Base-by-base conservation (phyloP, 2,329 filamentous ascomycete genomes). In the Pseudogymnoascus sp. region DNA sequence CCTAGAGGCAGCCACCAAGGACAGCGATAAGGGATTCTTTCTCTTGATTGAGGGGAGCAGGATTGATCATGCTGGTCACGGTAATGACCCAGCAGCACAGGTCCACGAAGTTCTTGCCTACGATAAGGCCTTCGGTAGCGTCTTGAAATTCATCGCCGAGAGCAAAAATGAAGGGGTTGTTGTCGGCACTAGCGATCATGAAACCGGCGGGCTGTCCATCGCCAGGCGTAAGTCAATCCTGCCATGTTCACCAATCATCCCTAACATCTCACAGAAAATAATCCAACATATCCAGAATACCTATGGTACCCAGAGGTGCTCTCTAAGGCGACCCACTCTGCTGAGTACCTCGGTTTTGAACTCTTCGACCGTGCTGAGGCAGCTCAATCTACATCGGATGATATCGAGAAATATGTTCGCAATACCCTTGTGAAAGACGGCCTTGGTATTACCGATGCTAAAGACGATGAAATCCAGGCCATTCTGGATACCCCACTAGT, bases 21-120 rank as follows among this genome's bases (percentile, higher is more conserved):
- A 93, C 72, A 91, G 85, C 66, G 91, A 98, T 43, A 87, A 96
- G 75, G 95, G 95, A 4, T 99, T 98, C 81, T 99, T 99, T 77
- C 81, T 99, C 70, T 96, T 99, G 93, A 96, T 99, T 65, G 95
- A 99, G 76, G 95, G 93, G 4, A 96, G 91, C 70, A 84, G 95
- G 43, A 98, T 99, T 70, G 95, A 99, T 72, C 95, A 99, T 73
- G 93, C 95, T 3, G 95, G 92, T 6, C 90, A 95, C 73, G 84
- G 84, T 66, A 95, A 95, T 69, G 90, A 95, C 70, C 90, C 90
- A 0, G 90, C 89, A 8, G 89, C 90, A 0, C 90, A 95, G 72
- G 90, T 93, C 10, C 88, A 90, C 69, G 95, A 99, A 76, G 93
- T 99, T 0, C 81, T 98, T n/a, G 93, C 92, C 61, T 99, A 96